A percentile compares a stretch with the other conserved stretches of the same genome.
Evolutionary conservation across 2,329 filamentous ascomycete species (phyloP).

Genomic region (Phialophora expanda): DNA sequence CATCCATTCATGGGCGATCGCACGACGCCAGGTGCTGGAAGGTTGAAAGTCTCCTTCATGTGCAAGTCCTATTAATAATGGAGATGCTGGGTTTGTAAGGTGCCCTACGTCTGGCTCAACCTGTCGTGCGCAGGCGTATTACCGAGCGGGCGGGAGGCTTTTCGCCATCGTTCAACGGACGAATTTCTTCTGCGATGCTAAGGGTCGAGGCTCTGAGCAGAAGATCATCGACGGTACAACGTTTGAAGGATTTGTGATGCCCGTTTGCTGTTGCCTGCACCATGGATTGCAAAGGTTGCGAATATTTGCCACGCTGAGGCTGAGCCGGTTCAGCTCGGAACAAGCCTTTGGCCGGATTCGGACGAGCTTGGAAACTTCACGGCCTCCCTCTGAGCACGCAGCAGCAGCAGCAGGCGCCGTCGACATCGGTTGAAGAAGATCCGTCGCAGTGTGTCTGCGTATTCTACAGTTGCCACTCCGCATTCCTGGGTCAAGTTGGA

Average conservation of each 20-base stretch:
- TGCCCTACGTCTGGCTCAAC: not conserved
- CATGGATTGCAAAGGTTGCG: not conserved
- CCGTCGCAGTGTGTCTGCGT: not conserved
- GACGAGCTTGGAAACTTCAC: constrained; percentile 5
- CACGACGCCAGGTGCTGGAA: not conserved
- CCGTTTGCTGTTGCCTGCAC: not conserved
- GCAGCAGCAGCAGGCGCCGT: not conserved
- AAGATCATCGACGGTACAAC: not conserved
- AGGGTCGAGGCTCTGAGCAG: not conserved
- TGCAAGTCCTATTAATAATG: not conserved
- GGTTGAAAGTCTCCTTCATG: not conserved
- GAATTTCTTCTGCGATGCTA: not conserved
- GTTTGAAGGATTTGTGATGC: not conserved
- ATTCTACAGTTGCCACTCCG: not conserved
- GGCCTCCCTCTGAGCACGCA: not conserved
- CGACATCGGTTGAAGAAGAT: not conserved
- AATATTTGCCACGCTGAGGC: constrained; percentile 1
- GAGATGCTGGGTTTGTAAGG: not conserved
- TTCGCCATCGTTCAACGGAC: not conserved
- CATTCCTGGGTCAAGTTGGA: not conserved
- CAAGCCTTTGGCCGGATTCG: not conserved
- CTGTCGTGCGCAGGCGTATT: not conserved
- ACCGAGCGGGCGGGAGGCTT: not conserved
- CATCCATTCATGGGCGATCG: not conserved
- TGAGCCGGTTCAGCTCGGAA: constrained; percentile 10